Evolutionary conservation across 2,329 filamentous ascomycete species (phyloP).

Genomic region (Coniochaeta ligniaria): DNA sequence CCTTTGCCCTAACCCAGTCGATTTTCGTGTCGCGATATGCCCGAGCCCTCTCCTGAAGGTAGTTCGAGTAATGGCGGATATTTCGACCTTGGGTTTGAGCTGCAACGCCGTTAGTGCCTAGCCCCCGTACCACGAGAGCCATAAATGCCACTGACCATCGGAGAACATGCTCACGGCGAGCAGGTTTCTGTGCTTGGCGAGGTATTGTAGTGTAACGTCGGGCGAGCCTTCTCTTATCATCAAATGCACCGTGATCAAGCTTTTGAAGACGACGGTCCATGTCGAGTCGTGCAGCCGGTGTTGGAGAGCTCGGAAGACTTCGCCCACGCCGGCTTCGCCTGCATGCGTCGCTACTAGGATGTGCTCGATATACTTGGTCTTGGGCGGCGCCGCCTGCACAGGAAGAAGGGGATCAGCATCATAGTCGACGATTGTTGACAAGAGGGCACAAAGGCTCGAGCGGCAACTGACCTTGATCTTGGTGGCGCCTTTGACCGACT

Average conservation of each 20-base stretch:
- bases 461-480: conserved; percentile 74
- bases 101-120: conserved; percentile 28
- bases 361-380: conserved; percentile 98
- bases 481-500: conserved; percentile 96
- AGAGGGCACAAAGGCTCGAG: neutral
- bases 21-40: conserved; percentile 78
- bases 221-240: conserved; percentile 95
- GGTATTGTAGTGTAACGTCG: conserved; percentile 79
- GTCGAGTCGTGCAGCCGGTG: conserved; percentile 87
- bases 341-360: conserved; percentile 93
- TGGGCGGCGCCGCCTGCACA: conserved; percentile 78
- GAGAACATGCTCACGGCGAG: conserved; percentile 87
- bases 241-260: conserved; percentile 87
- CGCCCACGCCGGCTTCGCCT: conserved; percentile 87
- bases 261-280: conserved; percentile 99
- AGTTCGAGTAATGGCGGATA: conserved; percentile 85
- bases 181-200: conserved; percentile 74
- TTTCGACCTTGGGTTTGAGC: conserved; percentile 93
- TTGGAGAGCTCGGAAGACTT: conserved; percentile 90
- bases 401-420: conserved; percentile 8
- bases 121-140: neutral
- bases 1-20: conserved; percentile 82
- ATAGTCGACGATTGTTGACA: neutral
- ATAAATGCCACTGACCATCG: conserved; percentile 58
- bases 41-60: conserved; percentile 73